Evolutionary conservation across 2,329 filamentous ascomycete species (phyloP).

Genomic region (Eutypa lata): DNA sequence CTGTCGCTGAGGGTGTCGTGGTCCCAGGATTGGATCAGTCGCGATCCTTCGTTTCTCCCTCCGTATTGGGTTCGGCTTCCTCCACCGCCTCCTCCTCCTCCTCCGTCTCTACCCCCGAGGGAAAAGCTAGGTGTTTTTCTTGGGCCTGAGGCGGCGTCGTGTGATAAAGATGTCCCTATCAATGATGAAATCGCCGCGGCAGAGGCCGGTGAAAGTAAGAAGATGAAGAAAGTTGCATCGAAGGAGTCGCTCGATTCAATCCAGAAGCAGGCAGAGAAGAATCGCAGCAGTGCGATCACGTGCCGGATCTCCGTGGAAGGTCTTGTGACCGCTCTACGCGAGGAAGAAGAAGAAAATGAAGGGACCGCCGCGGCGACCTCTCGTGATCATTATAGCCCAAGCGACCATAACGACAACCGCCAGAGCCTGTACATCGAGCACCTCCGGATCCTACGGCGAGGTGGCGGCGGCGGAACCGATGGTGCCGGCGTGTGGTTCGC

Average conservation of each 20-base stretch:
- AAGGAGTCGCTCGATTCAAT: conserved; percentile 35
- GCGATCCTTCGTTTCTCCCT: conserved; percentile 50
- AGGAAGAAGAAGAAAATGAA: conserved; percentile 23
- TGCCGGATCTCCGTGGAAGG: conserved; percentile 50
- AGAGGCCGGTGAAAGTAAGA: conserved; percentile 4
- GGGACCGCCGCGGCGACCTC: background rate
- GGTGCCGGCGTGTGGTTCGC: conserved; percentile 54
- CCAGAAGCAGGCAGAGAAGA: conserved; percentile 26
- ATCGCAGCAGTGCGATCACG: conserved; percentile 32
- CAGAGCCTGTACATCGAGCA: conserved; percentile 46
- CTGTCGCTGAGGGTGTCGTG: conserved; percentile 56
- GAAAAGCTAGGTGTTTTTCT: conserved; percentile 1
- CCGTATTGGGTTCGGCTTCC: conserved; percentile 57
- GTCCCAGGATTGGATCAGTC: conserved; percentile 51
- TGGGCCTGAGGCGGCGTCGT: too few relatives aligned
- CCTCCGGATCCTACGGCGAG: conserved; percentile 31
- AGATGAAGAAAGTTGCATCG: conserved; percentile 8
- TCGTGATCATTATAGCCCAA: background rate
- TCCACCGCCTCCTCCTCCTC: conserved; percentile 6
- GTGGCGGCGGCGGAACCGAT: conserved; percentile 16
- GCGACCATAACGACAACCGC: conserved; percentile 16
- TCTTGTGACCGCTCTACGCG: conserved; percentile 41
- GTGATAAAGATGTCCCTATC: too few relatives aligned
- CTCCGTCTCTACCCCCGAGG: conserved; percentile 10
- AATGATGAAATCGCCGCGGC: too few relatives aligned